phyloP scores from a whole-genome alignment of 2,329 filamentous ascomycete genomes.

The Hymenoscyphus scutula region DNA sequence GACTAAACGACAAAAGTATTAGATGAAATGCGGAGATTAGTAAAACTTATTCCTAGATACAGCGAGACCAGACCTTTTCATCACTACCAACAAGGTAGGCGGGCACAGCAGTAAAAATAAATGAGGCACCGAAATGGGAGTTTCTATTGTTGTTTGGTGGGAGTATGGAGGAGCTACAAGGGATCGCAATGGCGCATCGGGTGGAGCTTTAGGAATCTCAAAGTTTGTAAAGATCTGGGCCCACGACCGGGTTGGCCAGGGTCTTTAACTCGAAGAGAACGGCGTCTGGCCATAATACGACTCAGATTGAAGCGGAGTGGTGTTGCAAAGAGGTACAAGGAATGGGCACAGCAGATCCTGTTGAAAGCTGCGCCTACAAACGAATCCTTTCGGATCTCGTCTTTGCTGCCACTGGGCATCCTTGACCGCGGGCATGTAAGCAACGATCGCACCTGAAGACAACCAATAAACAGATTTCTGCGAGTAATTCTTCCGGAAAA shows the following conservation, averaged over 20 bases:
- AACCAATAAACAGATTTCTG: background rate
- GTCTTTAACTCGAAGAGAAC: background rate
- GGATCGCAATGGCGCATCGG: background rate
- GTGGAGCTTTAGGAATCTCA: background rate
- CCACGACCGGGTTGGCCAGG: background rate
- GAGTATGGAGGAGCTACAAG: conserved; percentile 5
- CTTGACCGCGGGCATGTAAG: background rate
- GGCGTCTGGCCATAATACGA: background rate
- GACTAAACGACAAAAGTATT: background rate
- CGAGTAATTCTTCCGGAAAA: background rate
- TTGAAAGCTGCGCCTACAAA: conserved; percentile 2
- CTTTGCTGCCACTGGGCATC: background rate
- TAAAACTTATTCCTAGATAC: background rate
- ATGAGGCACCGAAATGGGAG: conserved; percentile 2
- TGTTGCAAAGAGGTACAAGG: background rate
- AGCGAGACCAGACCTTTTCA: background rate
- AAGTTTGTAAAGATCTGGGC: background rate
- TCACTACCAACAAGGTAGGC: background rate
- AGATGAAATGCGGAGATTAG: background rate
- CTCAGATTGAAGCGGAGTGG: background rate
- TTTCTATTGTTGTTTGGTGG: conserved; percentile 4
- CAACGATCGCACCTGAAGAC: background rate
- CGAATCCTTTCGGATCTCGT: conserved; percentile 9
- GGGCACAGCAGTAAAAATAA: background rate
- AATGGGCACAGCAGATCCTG: conserved; percentile 9